These are phyloP conservation scores for Emmonsiellopsis sp. DNA, from an alignment of 2,329 filamentous ascomycete genomes.

Conservation along the genomic window DNA sequence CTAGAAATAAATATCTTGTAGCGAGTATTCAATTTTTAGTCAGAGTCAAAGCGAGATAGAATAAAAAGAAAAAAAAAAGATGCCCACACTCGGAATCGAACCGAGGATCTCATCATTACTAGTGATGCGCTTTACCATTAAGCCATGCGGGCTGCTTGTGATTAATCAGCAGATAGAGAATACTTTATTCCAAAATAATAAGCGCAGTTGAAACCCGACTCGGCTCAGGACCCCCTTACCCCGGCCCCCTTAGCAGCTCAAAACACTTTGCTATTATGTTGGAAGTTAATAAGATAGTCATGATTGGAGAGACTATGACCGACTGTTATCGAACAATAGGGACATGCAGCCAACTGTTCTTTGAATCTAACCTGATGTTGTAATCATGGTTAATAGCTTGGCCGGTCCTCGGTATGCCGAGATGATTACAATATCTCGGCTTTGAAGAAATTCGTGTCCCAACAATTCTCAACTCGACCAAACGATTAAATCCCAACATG, in stretches of 20 bases:
- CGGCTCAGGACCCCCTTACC: too few relatives aligned
- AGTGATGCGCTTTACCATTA: slow-evolving; percentile 31
- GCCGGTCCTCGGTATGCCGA: not conserved
- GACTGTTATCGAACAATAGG: too few relatives aligned
- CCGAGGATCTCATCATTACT: slow-evolving; percentile 30
- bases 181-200: too few relatives aligned
- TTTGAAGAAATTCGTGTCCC: not conserved
- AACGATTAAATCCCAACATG: too few relatives aligned
- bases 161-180: not conserved
- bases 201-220: too few relatives aligned
- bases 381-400: too few relatives aligned
- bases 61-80: slow-evolving; percentile 6
- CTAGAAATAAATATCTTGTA: too few relatives aligned
- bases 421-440: not conserved
- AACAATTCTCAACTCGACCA: too few relatives aligned
- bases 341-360: too few relatives aligned
- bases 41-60: not conserved
- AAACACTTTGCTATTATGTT: not conserved
- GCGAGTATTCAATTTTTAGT: too few relatives aligned
- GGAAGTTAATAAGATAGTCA: not conserved
- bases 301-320: not conserved
- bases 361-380: too few relatives aligned
- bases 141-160: slow-evolving; percentile 20
- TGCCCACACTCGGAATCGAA: slow-evolving; percentile 28
- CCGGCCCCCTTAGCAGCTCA: too few relatives aligned